phyloP scores from a whole-genome alignment of 805 yeast species.

The Candida sonorensis region DNA sequence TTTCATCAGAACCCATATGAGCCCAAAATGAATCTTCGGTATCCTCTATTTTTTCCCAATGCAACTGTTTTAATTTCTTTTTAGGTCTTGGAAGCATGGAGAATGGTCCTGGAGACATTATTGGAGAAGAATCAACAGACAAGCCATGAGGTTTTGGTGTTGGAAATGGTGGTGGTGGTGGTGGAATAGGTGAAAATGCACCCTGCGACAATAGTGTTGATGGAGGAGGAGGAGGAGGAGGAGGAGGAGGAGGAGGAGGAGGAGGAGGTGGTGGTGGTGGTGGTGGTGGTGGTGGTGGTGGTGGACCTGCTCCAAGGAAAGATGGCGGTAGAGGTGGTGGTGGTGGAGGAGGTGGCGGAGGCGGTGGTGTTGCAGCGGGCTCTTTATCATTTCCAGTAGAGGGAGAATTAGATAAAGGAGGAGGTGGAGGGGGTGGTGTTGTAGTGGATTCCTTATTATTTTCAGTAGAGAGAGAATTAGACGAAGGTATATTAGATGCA shows the following conservation, averaged over 20 bases:
- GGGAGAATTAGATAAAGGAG: conserved; percentile 19
- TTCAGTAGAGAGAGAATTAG: conserved; percentile 6
- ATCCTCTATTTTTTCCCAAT: conserved; percentile 90
- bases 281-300: conserved; percentile 23
- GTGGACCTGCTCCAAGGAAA: conserved; percentile 15
- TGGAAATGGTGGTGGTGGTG: conserved; percentile 27
- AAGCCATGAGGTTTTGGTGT: conserved; percentile 11
- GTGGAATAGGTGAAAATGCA: conserved; percentile 12
- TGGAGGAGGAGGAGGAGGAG: conserved; percentile 26
- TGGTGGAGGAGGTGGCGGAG: conserved; percentile 6
- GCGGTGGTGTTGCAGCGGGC: no score
- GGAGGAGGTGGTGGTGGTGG: conserved; percentile 8
- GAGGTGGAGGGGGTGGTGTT: conserved; percentile 27
- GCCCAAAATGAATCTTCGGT: conserved; percentile 87
- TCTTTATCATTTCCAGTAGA: no score
- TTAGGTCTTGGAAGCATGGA: conserved; percentile 62
- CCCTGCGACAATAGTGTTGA: conserved; percentile 17
- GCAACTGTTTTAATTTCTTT: conserved; percentile 83
- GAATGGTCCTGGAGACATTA: conserved; percentile 28
- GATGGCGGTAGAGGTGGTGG: conserved; percentile 32
- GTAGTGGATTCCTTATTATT: no score
- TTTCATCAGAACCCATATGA: conserved; percentile 47
- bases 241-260: conserved; percentile 18
- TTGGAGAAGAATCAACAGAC: conserved; percentile 15
- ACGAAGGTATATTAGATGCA: conserved; percentile 14